Evolutionary conservation across 805 yeast genomes (phyloP).

Genomic region (Candida ascalaphidarum): DNA sequence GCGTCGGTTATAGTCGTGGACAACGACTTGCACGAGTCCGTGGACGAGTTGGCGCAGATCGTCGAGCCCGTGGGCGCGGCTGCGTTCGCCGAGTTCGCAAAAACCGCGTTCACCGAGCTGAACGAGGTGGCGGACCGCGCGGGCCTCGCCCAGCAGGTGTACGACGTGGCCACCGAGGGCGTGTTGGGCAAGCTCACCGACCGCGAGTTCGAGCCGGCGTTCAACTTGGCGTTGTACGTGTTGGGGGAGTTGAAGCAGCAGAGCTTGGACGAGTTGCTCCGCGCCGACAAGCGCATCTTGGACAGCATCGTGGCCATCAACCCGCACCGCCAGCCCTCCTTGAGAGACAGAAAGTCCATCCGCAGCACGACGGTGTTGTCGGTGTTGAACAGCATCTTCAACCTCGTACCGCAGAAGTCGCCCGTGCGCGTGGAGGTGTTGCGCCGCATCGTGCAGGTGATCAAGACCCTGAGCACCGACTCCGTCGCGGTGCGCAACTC

Average conservation of each 20-base stretch:
- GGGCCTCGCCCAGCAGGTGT: constrained; percentile 18
- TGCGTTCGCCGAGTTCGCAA: constrained; percentile 19
- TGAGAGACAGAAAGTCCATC: constrained; percentile 37
- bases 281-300: constrained; percentile 15
- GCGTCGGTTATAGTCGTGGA: constrained; percentile 37
- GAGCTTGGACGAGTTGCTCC: constrained; percentile 13
- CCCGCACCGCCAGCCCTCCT: constrained; percentile 28
- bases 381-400: constrained; percentile 31
- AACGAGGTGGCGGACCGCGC: constrained; percentile 18
- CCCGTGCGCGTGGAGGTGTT: constrained; percentile 21
- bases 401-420: constrained; percentile 28
- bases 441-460: constrained; percentile 22
- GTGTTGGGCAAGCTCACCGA: constrained; percentile 27
- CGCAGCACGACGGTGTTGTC: constrained; percentile 34
- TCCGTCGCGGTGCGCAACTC: constrained; percentile 24
- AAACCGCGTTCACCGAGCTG: constrained; percentile 11
- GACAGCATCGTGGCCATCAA: constrained; percentile 20
- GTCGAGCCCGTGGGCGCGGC: constrained; percentile 22
- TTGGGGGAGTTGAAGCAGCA: constrained; percentile 21
- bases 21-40: constrained; percentile 31
- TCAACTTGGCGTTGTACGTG: constrained; percentile 30
- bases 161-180: constrained; percentile 18
- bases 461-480: constrained; percentile 19
- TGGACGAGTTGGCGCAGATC: constrained; percentile 30
- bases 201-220: constrained; percentile 38